Evolutionary conservation across 2,329 filamentous ascomycete species (phyloP).

Genomic region (Cucurbitaria berberidis): DNA sequence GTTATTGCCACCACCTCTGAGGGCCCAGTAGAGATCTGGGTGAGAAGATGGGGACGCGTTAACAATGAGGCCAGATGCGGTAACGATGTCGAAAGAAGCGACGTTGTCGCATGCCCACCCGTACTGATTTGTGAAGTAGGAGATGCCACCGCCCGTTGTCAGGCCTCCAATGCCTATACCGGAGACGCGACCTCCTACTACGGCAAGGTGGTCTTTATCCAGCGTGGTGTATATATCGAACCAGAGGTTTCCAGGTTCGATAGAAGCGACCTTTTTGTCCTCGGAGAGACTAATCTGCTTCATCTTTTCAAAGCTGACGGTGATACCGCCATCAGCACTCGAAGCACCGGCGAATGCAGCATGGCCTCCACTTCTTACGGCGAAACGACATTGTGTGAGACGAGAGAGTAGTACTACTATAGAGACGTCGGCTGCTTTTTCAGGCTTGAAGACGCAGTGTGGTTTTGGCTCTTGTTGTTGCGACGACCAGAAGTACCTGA

Average conservation of each 20-base stretch:
- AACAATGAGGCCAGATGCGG: conserved; percentile 22
- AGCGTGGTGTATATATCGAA: conserved; percentile 37
- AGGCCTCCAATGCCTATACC: conserved; percentile 39
- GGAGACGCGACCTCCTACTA: conserved; percentile 36
- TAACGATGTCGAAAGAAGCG: conserved; percentile 41
- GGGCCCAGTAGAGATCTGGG: conserved; percentile 46
- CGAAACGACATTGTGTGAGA: conserved; percentile 42
- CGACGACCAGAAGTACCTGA: conserved; percentile 31
- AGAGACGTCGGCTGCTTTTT: conserved; percentile 23
- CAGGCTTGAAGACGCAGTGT: conserved; percentile 36
- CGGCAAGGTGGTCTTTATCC: conserved; percentile 26
- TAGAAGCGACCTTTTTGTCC: conserved; percentile 25
- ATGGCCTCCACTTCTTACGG: conserved; percentile 46
- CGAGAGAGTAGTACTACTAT: conserved; percentile 26
- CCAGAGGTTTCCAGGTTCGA: conserved; percentile 46
- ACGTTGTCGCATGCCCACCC: conserved; percentile 47
- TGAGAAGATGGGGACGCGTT: conserved; percentile 38
- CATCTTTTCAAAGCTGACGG: conserved; percentile 31
- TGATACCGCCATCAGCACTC: conserved; percentile 37
- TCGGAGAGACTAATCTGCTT: conserved; percentile 25
- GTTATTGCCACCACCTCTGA: conserved; percentile 43
- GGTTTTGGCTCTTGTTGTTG: conserved; percentile 27
- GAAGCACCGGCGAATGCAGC: conserved; percentile 32
- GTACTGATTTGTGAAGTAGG: conserved; percentile 35
- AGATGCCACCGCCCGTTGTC: conserved; percentile 32